Percentiles rank a stretch among this genome's conserved stretches.
Evolutionary conservation across 2,329 filamentous ascomycete genomes (phyloP).

Genomic region (Aspergillus alliaceus): DNA sequence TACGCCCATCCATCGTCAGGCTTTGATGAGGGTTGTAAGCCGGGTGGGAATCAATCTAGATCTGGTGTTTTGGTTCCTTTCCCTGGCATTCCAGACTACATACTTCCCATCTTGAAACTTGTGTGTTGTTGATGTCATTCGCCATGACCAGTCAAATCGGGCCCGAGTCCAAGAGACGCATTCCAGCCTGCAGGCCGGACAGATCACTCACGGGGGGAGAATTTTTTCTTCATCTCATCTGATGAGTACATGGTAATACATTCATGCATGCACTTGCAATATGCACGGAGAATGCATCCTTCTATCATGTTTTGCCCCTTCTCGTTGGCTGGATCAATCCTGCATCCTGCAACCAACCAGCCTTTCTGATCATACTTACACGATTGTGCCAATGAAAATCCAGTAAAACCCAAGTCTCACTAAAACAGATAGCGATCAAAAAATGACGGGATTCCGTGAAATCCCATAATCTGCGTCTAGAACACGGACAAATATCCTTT

Average conservation of each 20-base stretch:
- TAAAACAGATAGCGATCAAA: too few species aligned
- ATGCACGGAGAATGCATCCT: background rate
- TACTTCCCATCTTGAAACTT: background rate
- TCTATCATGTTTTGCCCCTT: background rate
- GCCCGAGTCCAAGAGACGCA: background rate
- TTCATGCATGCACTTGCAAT: background rate
- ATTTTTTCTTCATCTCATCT: background rate
- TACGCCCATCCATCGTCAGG: background rate
- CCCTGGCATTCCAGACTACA: background rate
- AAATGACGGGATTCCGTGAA: too few species aligned
- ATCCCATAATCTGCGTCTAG: background rate
- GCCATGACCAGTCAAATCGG: slow-evolving; percentile 1
- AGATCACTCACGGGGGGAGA: background rate
- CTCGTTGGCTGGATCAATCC: background rate
- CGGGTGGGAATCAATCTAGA: too few species aligned
- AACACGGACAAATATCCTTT: slow-evolving; percentile 5
- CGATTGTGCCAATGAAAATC: background rate
- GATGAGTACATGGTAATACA: slow-evolving; percentile 1
- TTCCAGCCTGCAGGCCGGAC: background rate
- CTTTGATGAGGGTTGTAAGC: background rate
- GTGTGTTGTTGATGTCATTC: background rate
- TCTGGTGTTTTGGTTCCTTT: background rate
- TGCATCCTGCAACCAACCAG: background rate
- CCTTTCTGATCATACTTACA: background rate
- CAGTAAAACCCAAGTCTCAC: too few species aligned